Evolutionary conservation across 2,329 filamentous ascomycete species (phyloP).

Genomic region (Apiospora pterosperma): DNA sequence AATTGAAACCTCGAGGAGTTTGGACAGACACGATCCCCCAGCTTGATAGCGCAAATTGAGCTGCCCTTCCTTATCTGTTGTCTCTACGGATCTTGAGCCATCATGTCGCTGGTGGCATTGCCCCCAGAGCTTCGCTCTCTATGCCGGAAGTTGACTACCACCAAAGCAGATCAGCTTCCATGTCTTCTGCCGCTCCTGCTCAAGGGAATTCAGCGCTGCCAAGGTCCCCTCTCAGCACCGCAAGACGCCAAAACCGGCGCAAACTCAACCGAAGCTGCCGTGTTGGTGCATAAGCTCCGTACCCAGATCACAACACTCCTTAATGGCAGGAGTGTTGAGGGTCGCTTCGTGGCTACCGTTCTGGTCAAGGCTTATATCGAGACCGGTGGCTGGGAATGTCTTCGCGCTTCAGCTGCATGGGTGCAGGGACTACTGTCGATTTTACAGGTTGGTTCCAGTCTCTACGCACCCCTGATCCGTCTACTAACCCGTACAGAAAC

Average conservation of each 20-base stretch:
- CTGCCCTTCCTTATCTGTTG: neutral
- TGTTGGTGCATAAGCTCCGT: constrained; percentile 79
- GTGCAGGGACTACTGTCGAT: constrained; percentile 72
- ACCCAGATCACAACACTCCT: constrained; percentile 74
- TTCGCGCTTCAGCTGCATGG: constrained; percentile 73
- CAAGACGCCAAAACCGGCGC: constrained; percentile 59
- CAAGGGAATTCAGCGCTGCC: constrained; percentile 54
- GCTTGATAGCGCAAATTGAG: neutral
- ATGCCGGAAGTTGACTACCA: constrained; percentile 67
- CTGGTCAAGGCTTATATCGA: constrained; percentile 80
- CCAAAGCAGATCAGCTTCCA: constrained; percentile 70
- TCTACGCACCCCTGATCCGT: neutral
- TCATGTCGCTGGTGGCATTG: constrained; percentile 33
- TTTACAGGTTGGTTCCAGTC: constrained; percentile 53
- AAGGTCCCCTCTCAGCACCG: constrained; percentile 58
- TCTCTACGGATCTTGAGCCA: neutral
- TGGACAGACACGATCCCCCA: neutral
- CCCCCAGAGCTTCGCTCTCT: constrained; percentile 61
- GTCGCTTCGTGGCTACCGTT: constrained; percentile 73
- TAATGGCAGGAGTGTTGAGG: constrained; percentile 70
- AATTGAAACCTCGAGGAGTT: neutral
- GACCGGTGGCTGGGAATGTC: constrained; percentile 77
- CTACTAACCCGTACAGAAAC: constrained; percentile 53
- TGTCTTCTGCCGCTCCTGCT: constrained; percentile 68
- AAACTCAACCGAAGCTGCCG: constrained; percentile 58